Conservation (phyloP, 352 stramenopile genomes). For the Blastocystis sp. region DNA sequence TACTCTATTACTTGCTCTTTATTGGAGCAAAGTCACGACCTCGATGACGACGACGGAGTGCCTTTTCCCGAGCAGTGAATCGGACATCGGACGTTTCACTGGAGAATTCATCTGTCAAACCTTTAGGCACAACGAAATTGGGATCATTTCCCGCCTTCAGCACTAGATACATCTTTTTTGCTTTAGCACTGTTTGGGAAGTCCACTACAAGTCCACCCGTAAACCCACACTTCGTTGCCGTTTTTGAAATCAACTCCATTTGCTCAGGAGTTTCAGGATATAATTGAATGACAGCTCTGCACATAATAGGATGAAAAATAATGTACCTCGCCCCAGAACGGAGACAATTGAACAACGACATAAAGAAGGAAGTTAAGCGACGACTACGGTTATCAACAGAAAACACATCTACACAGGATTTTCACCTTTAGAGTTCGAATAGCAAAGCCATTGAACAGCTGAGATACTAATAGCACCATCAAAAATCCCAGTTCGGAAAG, state of each 20-base stretch:
- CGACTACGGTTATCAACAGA: constrained; percentile 80
- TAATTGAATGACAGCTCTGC: constrained; percentile 90
- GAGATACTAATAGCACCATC: constrained; percentile 98
- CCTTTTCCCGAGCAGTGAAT: constrained; percentile 46
- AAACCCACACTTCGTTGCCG: constrained; percentile 80
- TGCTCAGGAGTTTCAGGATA: constrained; percentile 90
- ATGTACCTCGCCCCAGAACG: constrained; percentile 24
- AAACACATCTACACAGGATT: constrained; percentile 83
- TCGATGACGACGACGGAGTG: constrained; percentile 53
- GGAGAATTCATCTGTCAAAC: constrained; percentile 71
- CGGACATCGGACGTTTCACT: neutral
- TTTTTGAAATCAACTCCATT: constrained; percentile 81
- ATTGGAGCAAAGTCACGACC: constrained; percentile 57
- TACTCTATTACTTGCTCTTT: constrained; percentile 36
- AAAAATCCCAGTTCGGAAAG: constrained; percentile 91
- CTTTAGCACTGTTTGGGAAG: constrained; percentile 93
- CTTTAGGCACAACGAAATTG: constrained; percentile 74
- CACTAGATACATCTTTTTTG: constrained; percentile 99
- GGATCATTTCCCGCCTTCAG: constrained; percentile 81
- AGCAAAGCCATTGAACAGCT: constrained; percentile 99
- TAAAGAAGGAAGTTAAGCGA: constrained; percentile 55
- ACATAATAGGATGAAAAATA: neutral
- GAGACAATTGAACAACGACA: constrained; percentile 72
- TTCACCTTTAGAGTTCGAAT: constrained; percentile 92
- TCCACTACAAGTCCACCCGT: constrained; percentile 94